These are phyloP conservation scores for Neurospora sp. DNA, from an alignment of 495 filamentous ascomycete species.

Conservation along the genomic window DNA sequence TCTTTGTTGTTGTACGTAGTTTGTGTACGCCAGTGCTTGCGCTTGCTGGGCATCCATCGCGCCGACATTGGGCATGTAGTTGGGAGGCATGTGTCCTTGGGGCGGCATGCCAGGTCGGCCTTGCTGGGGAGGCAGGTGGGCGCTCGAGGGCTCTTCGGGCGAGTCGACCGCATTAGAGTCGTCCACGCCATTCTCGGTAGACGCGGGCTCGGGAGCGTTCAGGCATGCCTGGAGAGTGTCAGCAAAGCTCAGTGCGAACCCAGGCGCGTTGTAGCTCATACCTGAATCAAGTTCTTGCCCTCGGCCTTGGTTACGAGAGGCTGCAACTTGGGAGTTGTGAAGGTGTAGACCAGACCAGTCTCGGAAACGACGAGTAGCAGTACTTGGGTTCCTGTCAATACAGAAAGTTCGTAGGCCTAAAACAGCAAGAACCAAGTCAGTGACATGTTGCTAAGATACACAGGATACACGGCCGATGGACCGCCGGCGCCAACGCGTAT, in stretches of 20 bases:
- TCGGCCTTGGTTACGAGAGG: conserved; percentile 98
- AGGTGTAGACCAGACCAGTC: conserved; percentile 97
- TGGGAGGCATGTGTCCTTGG: conserved; percentile 40
- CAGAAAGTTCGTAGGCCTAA: conserved; percentile 95
- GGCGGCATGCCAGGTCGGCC: conserved; percentile 38
- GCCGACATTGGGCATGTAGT: conserved; percentile 42
- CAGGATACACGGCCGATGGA: not conserved
- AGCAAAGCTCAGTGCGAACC: conserved; percentile 3
- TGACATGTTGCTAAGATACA: conserved; percentile 3
- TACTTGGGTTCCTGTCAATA: conserved; percentile 96
- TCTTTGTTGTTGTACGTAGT: conserved; percentile 46
- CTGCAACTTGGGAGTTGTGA: conserved; percentile 98
- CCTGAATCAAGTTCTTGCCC: conserved; percentile 99
- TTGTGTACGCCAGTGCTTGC: conserved; percentile 50
- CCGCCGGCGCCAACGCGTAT: not conserved
- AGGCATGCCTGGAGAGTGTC: conserved; percentile 60
- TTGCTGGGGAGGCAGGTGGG: conserved; percentile 47
- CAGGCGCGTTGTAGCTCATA: conserved; percentile 32
- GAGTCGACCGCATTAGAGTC: conserved; percentile 51
- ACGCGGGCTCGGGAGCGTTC: conserved; percentile 92
- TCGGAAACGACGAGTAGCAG: conserved; percentile 95
- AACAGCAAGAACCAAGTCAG: conserved; percentile 18
- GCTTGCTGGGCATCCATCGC: conserved; percentile 43
- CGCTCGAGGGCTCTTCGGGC: conserved; percentile 50
- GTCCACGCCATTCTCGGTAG: conserved; percentile 83